A percentile compares a stretch with the other conserved stretches of the same genome.
Evolutionary conservation across 768 basidiomycete species (phyloP).

Genomic region (Suillus decipiens): DNA sequence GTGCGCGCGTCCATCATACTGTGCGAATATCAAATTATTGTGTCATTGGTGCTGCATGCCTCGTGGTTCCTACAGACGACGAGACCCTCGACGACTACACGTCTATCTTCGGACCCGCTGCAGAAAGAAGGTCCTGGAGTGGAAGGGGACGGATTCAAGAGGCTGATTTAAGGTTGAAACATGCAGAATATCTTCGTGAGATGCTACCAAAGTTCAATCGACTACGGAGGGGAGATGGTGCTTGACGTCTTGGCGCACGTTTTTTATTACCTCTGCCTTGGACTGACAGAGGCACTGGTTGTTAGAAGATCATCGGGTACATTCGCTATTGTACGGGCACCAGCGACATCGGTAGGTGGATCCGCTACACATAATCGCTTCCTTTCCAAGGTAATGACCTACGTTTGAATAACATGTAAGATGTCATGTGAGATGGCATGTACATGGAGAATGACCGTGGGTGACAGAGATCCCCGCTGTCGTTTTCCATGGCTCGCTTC

Average conservation of each 20-base stretch:
- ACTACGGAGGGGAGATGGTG: conserved; percentile 37
- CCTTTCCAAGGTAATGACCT: background rate
- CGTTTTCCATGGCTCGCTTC: background rate
- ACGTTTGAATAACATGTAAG: background rate
- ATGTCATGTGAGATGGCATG: background rate
- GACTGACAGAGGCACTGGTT: background rate
- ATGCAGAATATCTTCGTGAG: conserved; percentile 89
- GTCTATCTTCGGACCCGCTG: conserved; percentile 75
- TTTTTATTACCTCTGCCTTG: background rate
- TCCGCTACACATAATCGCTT: background rate
- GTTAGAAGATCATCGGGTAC: background rate
- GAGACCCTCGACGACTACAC: conserved; percentile 83
- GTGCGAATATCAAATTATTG: conserved; percentile 80
- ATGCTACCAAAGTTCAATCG: conserved; percentile 91
- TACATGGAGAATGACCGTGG: background rate
- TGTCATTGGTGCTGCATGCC: conserved; percentile 77
- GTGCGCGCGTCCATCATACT: conserved; percentile 81
- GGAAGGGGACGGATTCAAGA: conserved; percentile 85
- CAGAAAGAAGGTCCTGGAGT: conserved; percentile 81
- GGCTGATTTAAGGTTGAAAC: conserved; percentile 79
- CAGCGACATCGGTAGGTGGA: background rate
- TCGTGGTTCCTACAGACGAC: conserved; percentile 77
- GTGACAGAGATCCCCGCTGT: background rate
- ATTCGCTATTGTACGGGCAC: background rate
- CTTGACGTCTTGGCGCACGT: background rate